A percentile compares a stretch with the other conserved stretches of the same genome.
Conservation (phyloP, 306 rosid genomes). For the Mucuna pruriens region DNA sequence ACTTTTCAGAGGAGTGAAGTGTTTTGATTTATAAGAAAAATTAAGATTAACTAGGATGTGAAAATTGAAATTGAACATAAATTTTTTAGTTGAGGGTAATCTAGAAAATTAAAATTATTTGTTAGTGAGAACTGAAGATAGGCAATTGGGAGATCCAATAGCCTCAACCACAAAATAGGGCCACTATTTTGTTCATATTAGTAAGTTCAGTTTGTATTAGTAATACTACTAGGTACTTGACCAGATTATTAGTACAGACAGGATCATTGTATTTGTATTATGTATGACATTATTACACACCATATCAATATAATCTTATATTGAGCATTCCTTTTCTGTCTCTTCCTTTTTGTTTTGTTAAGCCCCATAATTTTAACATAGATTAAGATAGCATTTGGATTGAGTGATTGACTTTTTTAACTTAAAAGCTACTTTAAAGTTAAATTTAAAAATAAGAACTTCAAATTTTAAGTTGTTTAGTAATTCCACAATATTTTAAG, state of each 20-base stretch:
- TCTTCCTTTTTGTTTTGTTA: not conserved
- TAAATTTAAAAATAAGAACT: too few species aligned
- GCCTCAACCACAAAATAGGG: not conserved
- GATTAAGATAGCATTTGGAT: not conserved
- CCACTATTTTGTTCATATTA: not conserved
- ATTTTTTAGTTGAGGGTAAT: not conserved
- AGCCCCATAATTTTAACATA: not conserved
- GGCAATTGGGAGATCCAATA: not conserved
- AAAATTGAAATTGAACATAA: constrained; percentile 11
- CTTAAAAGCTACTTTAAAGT: too few species aligned
- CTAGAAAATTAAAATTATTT: too few species aligned
- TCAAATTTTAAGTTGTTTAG: too few species aligned
- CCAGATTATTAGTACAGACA: not conserved
- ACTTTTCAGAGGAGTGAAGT: not conserved
- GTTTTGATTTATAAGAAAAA: not conserved
- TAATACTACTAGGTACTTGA: not conserved
- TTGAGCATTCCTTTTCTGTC: not conserved
- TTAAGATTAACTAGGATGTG: not conserved
- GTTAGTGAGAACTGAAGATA: not conserved
- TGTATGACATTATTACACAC: not conserved
- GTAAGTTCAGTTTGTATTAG: not conserved
- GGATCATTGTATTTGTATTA: not conserved
- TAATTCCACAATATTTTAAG: not conserved
- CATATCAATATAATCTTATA: not conserved
- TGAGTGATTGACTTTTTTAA: not conserved